Base-by-base conservation (phyloP, 2,329 filamentous ascomycete species). In the Aureobasidium melanogenum region DNA sequence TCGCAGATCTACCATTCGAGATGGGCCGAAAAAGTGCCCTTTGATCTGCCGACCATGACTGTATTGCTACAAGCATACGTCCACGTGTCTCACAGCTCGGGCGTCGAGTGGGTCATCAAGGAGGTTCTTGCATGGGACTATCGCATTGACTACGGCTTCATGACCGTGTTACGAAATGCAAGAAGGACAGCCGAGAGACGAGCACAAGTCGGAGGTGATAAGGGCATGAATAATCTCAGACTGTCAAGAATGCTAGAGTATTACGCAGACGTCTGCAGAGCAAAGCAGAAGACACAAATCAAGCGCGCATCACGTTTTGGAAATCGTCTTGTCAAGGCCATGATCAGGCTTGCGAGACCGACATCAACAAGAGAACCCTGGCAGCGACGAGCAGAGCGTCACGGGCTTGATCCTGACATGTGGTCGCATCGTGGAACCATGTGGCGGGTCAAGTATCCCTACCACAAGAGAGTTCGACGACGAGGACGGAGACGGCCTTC, bases 31-130 rank as follows among this genome's bases (percentile, higher is more conserved):
- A 30, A 65, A 26, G 57, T 61, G 10, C 65, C 67, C 1, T 60
- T 72, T 22, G 67, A 71, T 52, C 69, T 71, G 46, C 66, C 64
- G 9, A 67, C 67, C 34, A 68, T 73, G 67, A 69, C 68, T 2
- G 67, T 73, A 17, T 70, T 68, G 41, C 44, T 74, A 17, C 64
- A 69, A 50, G 71, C 66, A 34, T 72, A 70, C 60, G 63, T 51
- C 3, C 28, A n/a, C 6, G 17, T 59, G 2, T 17, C 41, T 24
- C 55, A 66, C 41, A 19, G 63, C 28, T 15, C 30, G 2, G 71
- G 71, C 36, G 64, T 72, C 36, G 36, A 65, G 36, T 72, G 69
- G 69, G 65, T 67, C 3, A 58, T 73, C 19, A 36, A 64, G 0
- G 67, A 63, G 22, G 68, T 74, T n/a, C 48, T 73, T 14, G 50